A percentile compares a stretch with the other conserved stretches of the same genome.
Conservation (phyloP, 257 asterid species). For the Salvia hispanica region DNA sequence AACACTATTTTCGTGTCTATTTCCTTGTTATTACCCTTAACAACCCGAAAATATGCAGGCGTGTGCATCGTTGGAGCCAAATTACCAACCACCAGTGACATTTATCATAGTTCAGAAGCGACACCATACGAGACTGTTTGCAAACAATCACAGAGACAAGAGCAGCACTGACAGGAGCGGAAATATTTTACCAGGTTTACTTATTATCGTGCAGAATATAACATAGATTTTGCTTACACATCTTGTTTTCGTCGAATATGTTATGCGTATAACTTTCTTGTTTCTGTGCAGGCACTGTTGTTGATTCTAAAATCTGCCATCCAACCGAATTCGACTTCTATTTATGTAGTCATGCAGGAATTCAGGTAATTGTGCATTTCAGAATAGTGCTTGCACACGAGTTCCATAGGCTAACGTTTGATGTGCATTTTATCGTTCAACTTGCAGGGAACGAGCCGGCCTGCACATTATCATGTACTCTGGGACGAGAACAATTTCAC, state of each 20-base stretch:
- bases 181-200: conserved; percentile 82
- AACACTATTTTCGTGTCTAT: not conserved
- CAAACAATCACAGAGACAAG: conserved; percentile 87
- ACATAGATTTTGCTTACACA: not conserved
- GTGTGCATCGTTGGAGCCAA: conserved; percentile 95
- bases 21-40: not conserved
- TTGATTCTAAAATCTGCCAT: conserved; percentile 94
- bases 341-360: conserved; percentile 97
- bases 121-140: conserved; percentile 88
- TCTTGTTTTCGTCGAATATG: not conserved
- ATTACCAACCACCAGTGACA: conserved; percentile 96
- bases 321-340: conserved; percentile 96
- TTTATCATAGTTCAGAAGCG: conserved; percentile 94
- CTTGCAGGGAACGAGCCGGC: conserved; percentile 91
- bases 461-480: conserved; percentile 97
- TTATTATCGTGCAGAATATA: not conserved
- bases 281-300: conserved; percentile 74
- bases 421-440: not conserved
- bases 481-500: conserved; percentile 99
- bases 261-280: not conserved
- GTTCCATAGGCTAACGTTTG: not conserved
- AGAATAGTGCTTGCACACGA: not conserved
- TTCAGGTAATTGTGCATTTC: conserved; percentile 58
- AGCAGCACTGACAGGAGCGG: conserved; percentile 93
- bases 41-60: conserved; percentile 49